These are phyloP conservation scores for Debaryomyces prosopidis DNA, from an alignment of 805 yeast genomes.

Conservation along the genomic window DNA sequence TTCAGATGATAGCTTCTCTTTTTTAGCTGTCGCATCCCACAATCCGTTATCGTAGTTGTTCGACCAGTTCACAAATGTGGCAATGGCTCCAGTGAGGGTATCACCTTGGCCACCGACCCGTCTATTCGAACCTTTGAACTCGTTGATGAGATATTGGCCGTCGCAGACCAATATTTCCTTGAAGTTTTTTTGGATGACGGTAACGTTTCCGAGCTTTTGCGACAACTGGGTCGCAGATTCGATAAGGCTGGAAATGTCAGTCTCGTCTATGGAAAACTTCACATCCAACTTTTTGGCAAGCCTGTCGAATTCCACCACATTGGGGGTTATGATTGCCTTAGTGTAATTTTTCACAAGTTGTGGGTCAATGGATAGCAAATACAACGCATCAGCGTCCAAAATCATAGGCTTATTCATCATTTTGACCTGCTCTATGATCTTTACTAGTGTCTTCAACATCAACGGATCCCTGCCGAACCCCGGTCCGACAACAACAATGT, in stretches of 20 bases:
- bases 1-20: constrained; percentile 26
- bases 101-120: constrained; percentile 98
- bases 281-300: constrained; percentile 52
- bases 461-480: constrained; percentile 84
- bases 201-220: constrained; percentile 51
- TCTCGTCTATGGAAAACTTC: constrained; percentile 21
- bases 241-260: constrained; percentile 16
- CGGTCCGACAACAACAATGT: constrained; percentile 87
- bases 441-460: constrained; percentile 62
- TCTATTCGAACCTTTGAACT: constrained; percentile 63
- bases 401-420: constrained; percentile 66
- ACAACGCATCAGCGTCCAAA: constrained; percentile 89
- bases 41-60: constrained; percentile 56
- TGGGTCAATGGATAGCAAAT: constrained; percentile 59
- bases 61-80: constrained; percentile 81
- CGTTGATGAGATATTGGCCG: constrained; percentile 41
- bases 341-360: constrained; percentile 52
- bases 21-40: constrained; percentile 50
- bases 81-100: constrained; percentile 82
- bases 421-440: constrained; percentile 57
- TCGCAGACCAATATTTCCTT: constrained; percentile 64
- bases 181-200: constrained; percentile 73
- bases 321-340: constrained; percentile 82
- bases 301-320: constrained; percentile 79
- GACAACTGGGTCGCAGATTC: constrained; percentile 47